phyloP scores from a whole-genome alignment of 345 rosid species.

The Ceriops zippeliana region DNA sequence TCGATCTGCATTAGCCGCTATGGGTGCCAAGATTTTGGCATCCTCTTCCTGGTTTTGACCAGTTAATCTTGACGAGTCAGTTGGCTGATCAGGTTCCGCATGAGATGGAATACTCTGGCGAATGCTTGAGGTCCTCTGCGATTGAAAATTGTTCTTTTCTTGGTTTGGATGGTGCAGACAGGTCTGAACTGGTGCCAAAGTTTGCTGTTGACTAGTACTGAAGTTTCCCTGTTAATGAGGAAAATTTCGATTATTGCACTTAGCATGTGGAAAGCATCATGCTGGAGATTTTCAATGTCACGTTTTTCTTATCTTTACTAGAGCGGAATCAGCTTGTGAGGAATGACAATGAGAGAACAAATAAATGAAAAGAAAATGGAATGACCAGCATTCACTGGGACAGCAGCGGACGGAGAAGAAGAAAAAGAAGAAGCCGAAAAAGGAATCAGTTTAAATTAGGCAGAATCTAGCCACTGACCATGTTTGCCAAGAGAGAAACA shows the following conservation, averaged over 20 bases:
- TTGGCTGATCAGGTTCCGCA: constrained; percentile 27
- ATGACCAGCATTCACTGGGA: constrained; percentile 1
- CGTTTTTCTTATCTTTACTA: not conserved
- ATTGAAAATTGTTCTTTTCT: constrained; percentile 33
- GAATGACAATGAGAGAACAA: not conserved
- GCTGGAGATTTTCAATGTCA: not conserved
- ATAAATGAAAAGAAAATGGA: not conserved
- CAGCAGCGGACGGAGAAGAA: not conserved
- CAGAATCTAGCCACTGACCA: constrained; percentile 47
- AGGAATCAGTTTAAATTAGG: not conserved
- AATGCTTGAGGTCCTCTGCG: constrained; percentile 29
- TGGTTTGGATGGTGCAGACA: constrained; percentile 27
- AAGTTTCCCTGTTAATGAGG: constrained; percentile 45
- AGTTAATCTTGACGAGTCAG: constrained; percentile 31
- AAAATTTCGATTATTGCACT: constrained; percentile 1
- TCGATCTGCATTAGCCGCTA: constrained; percentile 35
- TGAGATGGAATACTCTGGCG: constrained; percentile 26
- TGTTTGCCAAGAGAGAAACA: constrained; percentile 66
- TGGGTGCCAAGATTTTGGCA: constrained; percentile 22
- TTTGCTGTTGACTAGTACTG: constrained; percentile 22
- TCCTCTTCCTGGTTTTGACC: constrained; percentile 45
- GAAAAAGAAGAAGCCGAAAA: not conserved
- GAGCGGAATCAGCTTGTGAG: not conserved
- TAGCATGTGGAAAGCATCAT: not conserved
- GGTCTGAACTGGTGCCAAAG: constrained; percentile 27